phyloP scores from a whole-genome alignment of 2,329 filamentous ascomycete species.

The Trichoderma citrinoviride region DNA sequence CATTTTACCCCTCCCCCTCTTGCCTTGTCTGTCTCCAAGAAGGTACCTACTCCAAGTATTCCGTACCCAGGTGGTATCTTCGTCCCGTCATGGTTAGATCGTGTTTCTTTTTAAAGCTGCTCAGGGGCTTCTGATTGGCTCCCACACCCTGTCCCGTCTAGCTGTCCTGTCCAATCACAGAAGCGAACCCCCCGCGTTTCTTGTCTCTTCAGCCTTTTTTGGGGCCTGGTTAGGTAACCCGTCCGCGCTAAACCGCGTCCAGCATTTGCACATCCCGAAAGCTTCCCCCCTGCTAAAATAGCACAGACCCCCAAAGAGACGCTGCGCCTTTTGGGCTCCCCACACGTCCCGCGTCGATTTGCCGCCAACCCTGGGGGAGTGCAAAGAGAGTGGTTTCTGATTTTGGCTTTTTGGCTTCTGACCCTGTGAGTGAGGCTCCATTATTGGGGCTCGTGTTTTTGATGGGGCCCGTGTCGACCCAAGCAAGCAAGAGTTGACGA shows the following conservation, averaged over 20 bases:
- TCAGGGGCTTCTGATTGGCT: neutral
- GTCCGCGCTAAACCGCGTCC: neutral
- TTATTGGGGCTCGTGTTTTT: constrained; percentile 6
- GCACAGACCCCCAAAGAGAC: neutral
- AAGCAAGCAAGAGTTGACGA: neutral
- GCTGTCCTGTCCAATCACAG: neutral
- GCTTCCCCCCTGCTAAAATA: too few species aligned
- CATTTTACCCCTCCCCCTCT: neutral
- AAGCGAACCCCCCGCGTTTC: constrained; percentile 1
- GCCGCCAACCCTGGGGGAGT: constrained; percentile 5
- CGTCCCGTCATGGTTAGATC: neutral
- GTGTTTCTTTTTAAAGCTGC: neutral
- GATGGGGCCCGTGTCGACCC: too few species aligned
- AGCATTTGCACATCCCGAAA: neutral
- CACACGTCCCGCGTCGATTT: constrained; percentile 11
- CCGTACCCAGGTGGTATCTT: neutral
- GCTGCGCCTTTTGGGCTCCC: neutral
- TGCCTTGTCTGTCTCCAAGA: neutral
- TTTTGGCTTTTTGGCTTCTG: too few species aligned
- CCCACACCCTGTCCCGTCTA: neutral
- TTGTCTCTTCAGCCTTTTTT: neutral
- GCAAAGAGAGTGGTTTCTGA: too few species aligned
- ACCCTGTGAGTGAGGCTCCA: neutral
- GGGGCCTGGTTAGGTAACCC: neutral
- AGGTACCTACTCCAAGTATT: too few species aligned